Percentiles rank a stretch among this genome's conserved stretches.
Conservation (phyloP, 2,329 filamentous ascomycete species). For the Ceratocystis destructans region DNA sequence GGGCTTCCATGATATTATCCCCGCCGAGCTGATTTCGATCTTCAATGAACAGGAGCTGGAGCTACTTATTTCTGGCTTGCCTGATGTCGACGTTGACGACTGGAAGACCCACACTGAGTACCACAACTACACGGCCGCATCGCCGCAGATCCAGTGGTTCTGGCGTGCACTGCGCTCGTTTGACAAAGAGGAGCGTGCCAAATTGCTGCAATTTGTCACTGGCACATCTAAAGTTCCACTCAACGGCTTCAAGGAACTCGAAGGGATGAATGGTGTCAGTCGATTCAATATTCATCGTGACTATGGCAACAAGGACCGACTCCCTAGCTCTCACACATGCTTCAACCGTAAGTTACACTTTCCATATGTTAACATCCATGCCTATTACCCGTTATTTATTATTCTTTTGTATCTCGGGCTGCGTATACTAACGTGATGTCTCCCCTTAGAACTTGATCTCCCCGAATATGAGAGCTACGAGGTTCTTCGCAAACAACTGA, state of each 20-base stretch:
- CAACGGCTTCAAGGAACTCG: slow-evolving; percentile 96
- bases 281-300: slow-evolving; percentile 98
- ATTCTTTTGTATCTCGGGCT: slow-evolving; percentile 25
- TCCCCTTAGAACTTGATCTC: slow-evolving; percentile 73
- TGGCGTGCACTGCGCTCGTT: slow-evolving; percentile 95
- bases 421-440: slow-evolving; percentile 9
- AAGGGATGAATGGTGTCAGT: slow-evolving; percentile 97
- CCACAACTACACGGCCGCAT: slow-evolving; percentile 89
- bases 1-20: slow-evolving; percentile 97
- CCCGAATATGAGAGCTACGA: slow-evolving; percentile 98
- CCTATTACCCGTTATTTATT: neutral
- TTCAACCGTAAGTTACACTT: slow-evolving; percentile 75
- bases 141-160: slow-evolving; percentile 98
- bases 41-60: slow-evolving; percentile 98
- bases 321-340: slow-evolving; percentile 94
- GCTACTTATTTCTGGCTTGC: slow-evolving; percentile 86
- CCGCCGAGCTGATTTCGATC: slow-evolving; percentile 83
- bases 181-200: slow-evolving; percentile 96
- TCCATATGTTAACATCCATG: neutral
- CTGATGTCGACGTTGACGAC: slow-evolving; percentile 94
- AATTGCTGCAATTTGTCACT: slow-evolving; percentile 93
- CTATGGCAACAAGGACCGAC: slow-evolving; percentile 87
- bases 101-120: slow-evolving; percentile 99
- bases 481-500: slow-evolving; percentile 67
- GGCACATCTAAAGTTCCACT: slow-evolving; percentile 96